These are phyloP conservation scores for Aspergillus asperescens DNA, from an alignment of 495 filamentous ascomycete genomes.

Conservation along the genomic window DNA sequence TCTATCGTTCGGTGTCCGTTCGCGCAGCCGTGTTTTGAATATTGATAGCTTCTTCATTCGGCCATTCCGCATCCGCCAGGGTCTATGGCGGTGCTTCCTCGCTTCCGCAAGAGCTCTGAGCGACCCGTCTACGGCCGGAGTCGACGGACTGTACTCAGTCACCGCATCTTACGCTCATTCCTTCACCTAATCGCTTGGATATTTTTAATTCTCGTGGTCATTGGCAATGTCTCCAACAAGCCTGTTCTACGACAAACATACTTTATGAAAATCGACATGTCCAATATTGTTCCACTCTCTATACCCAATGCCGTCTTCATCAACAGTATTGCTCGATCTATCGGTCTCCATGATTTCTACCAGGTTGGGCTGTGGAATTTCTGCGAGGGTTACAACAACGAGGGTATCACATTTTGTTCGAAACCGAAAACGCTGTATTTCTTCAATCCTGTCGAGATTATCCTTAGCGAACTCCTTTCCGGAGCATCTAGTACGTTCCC, in stretches of 20 bases:
- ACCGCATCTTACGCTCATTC: constrained; percentile 54
- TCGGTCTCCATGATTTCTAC: constrained; percentile 92
- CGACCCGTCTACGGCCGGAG: constrained; percentile 26
- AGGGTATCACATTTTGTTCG: constrained; percentile 71
- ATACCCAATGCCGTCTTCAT: constrained; percentile 72
- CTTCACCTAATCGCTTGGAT: constrained; percentile 68
- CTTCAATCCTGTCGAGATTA: constrained; percentile 83
- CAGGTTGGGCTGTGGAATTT: constrained; percentile 86
- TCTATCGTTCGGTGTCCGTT: neutral
- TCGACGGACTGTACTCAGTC: constrained; percentile 30
- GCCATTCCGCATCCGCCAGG: neutral
- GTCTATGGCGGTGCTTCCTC: constrained; percentile 28
- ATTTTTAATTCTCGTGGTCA: constrained; percentile 71
- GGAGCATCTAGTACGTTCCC: constrained; percentile 64
- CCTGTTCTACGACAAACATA: constrained; percentile 62
- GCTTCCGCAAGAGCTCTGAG: constrained; percentile 26
- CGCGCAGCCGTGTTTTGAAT: neutral
- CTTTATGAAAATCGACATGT: constrained; percentile 78
- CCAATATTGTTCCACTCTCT: constrained; percentile 70
- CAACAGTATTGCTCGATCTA: constrained; percentile 80
- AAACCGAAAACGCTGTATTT: constrained; percentile 66
- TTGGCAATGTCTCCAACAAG: constrained; percentile 61
- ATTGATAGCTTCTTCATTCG: neutral
- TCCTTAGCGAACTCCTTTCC: constrained; percentile 68
- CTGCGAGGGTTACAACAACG: constrained; percentile 73